Evolutionary conservation across 208 protist species (phyloP).

Genomic region (Acanthamoeba triangularis): DNA sequence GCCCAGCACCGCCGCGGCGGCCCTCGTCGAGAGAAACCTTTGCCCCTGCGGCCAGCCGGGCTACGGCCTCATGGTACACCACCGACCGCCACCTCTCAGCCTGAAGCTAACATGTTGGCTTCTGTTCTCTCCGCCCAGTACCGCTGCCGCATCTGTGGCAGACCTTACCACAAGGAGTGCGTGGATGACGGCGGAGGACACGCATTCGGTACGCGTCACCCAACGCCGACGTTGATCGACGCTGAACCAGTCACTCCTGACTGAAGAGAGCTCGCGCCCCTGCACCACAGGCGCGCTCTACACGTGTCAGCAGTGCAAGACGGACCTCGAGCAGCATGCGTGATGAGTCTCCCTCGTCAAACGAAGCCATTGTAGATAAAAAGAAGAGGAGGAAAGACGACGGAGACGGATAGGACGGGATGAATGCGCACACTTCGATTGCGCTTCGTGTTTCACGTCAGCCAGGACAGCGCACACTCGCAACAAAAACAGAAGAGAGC

Average conservation of each 20-base stretch:
- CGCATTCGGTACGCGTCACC: neutral
- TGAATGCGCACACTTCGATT: neutral
- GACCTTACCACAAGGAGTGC: conserved; percentile 1
- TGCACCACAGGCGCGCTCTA: neutral
- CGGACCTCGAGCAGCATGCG: neutral
- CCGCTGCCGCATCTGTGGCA: neutral
- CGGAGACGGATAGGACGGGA: neutral
- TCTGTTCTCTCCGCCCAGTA: neutral
- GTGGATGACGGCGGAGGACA: neutral
- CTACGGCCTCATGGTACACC: neutral
- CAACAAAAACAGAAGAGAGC: neutral
- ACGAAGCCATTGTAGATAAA: neutral
- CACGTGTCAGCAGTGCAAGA: conserved; percentile 16
- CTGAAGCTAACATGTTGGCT: neutral
- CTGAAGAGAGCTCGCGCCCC: too few species aligned
- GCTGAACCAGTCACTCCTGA: neutral
- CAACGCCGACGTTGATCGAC: too few species aligned
- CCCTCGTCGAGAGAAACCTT: neutral
- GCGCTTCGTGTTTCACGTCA: conserved; percentile 63
- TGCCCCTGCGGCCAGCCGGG: conserved; percentile 2
- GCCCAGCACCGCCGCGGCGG: neutral
- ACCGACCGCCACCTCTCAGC: too few species aligned
- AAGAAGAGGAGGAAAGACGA: too few species aligned
- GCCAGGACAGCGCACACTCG: neutral
- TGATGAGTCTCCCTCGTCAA: neutral